Evolutionary conservation across 1,139 yeast genomes (phyloP).

Genomic region (Diutina rugosa): DNA sequence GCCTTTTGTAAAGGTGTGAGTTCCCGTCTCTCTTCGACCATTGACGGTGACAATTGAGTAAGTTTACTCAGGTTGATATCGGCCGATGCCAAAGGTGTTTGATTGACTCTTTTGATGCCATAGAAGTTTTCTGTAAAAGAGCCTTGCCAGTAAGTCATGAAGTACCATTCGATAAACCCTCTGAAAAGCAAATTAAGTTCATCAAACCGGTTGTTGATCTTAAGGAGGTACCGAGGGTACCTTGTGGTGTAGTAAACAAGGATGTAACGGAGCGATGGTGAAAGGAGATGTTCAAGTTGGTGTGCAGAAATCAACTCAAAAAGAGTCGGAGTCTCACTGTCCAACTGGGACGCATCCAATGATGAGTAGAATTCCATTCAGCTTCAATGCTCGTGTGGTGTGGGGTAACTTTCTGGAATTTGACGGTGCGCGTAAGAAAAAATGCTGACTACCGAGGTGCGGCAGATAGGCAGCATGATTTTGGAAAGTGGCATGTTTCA

Average conservation of each 20-base stretch:
- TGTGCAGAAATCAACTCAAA: constrained; percentile 74
- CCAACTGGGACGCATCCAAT: constrained; percentile 62
- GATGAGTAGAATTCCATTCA: constrained; percentile 75
- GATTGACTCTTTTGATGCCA: constrained; percentile 61
- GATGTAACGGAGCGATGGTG: constrained; percentile 75
- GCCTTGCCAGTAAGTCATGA: constrained; percentile 65
- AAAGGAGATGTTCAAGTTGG: constrained; percentile 64
- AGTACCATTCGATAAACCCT: constrained; percentile 63
- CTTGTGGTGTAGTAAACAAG: constrained; percentile 71
- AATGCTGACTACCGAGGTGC: background rate
- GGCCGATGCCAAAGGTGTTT: constrained; percentile 21
- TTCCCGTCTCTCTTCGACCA: constrained; percentile 42
- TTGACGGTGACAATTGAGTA: constrained; percentile 31
- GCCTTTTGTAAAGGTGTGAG: constrained; percentile 41
- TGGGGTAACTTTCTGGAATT: background rate
- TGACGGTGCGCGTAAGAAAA: background rate
- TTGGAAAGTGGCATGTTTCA: background rate
- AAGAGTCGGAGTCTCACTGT: constrained; percentile 65
- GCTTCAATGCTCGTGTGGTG: background rate
- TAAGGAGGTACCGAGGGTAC: constrained; percentile 58
- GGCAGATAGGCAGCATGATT: background rate
- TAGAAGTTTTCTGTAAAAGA: constrained; percentile 88
- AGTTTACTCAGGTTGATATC: constrained; percentile 21
- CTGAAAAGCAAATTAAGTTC: constrained; percentile 55
- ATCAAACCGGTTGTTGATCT: constrained; percentile 59